These are phyloP conservation scores for Aspergillus bertholletiae DNA, from an alignment of 495 filamentous ascomycete genomes.

Conservation along the genomic window DNA sequence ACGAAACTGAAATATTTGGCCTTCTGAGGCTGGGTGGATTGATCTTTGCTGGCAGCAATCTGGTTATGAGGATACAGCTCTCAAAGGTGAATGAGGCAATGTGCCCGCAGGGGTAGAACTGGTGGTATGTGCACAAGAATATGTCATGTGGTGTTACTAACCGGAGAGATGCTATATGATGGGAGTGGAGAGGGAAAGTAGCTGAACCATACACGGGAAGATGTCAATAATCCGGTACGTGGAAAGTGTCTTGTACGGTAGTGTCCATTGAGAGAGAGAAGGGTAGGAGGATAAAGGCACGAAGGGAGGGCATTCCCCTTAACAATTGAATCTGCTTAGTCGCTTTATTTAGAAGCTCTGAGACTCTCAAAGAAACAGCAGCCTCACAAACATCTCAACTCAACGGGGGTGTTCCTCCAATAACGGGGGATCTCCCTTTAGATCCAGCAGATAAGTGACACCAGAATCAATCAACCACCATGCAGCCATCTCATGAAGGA, in stretches of 20 bases:
- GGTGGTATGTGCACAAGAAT: constrained; percentile 27
- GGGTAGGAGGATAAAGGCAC: no score
- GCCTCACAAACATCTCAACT: no score
- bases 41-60: constrained; percentile 9
- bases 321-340: no score
- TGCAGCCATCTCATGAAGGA: constrained; percentile 34
- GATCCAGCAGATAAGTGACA: constrained; percentile 27
- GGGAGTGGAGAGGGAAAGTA: background rate
- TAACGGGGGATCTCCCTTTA: constrained; percentile 6
- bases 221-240: no score
- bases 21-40: no score
- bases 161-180: background rate
- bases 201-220: no score
- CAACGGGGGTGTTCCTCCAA: background rate
- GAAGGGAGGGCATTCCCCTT: no score
- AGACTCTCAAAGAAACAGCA: no score
- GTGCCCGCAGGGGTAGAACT: constrained; percentile 27
- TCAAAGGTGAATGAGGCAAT: constrained; percentile 25
- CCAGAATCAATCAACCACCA: constrained; percentile 43
- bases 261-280: no score
- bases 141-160: constrained; percentile 8
- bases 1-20: no score
- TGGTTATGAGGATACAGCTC: constrained; percentile 21
- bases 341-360: no score
- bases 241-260: no score